Evolutionary conservation across 164 flowering plant species (phyloP), one percentile per base, ranked within the genome.

Genomic region (Berberis thunbergii): DNA sequence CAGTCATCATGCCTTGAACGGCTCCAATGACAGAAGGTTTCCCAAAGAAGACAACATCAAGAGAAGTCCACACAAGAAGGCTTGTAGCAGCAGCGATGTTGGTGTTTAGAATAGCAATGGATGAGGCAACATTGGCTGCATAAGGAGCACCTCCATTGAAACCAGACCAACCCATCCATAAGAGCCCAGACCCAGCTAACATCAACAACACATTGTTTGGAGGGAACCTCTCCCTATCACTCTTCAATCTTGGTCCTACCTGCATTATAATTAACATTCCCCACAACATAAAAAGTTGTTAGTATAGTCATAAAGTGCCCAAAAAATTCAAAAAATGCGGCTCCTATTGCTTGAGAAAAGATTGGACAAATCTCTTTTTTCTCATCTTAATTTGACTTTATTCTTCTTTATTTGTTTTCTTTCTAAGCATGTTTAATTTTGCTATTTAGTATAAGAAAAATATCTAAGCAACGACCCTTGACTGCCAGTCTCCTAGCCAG

Each of bases 131-230:
- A 41, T 78, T 81, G 0, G 88, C 85, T 1, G 88, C 74, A 49
- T 78, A 78, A 3, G 86, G 88, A 2, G 88, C 86, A 0, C 86
- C 86, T 0, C 88, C 88, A 39, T 84, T 84, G 73, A 84, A 84
- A 3, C 88, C 88, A 1, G 88, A 81, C 88, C 88, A 84, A 2
- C 88, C 88, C 84, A 80, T 84, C 88, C 88, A 84, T 38, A 84
- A 66, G 39, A 84, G 70, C 48, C 88, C 88, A 0, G 85, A 85
- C 1, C 88, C 88, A 2, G 88, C 84, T 1, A 84, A 75, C 84
- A 78, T 79, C 1, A 84, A 75, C 69, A 81, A 45, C 3, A 84
- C 80, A 50, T 84, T 84, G 69, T 84, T 84, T 0, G 88, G 88
- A 0, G 83, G 74, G 42, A 81, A 84, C 62, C 88, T 79, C 65